These are phyloP conservation scores for Nicotiana attenuata DNA, from an alignment of 257 asterid species.

Conservation along the genomic window DNA sequence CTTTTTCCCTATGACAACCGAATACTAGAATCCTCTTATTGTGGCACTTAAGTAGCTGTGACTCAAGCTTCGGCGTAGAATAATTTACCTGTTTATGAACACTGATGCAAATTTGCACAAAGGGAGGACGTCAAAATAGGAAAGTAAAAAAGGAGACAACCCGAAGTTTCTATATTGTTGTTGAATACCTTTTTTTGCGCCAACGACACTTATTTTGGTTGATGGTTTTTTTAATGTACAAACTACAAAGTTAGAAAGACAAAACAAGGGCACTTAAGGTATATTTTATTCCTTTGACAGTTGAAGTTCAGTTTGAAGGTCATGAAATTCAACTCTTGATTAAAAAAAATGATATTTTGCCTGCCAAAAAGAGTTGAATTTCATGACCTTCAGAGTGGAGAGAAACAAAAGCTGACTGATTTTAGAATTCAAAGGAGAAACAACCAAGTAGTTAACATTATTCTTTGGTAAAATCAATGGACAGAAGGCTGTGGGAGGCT, in stretches of 20 bases:
- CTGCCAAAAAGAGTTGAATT: not conserved
- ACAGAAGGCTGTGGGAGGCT: not conserved
- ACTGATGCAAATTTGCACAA: not conserved
- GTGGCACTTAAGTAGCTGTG: too few species aligned
- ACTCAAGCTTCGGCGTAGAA: too few species aligned
- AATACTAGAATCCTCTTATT: too few species aligned
- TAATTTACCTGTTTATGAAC: too few species aligned
- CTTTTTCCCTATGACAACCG: too few species aligned
- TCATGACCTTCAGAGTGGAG: not conserved
- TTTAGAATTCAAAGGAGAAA: not conserved
- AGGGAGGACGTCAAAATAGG: not conserved
- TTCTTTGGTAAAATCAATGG: not conserved
- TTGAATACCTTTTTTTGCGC: not conserved
- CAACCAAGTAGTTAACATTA: not conserved
- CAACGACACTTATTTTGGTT: not conserved
- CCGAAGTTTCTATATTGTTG: not conserved
- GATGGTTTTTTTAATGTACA: too few species aligned
- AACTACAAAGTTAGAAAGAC: not conserved
- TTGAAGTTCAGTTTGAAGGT: not conserved
- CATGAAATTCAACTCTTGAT: not conserved
- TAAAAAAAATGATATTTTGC: too few species aligned
- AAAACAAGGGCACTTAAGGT: not conserved
- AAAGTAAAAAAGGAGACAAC: not conserved
- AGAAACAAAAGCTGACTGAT: not conserved
- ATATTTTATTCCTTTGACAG: not conserved